Conservation (phyloP, 495 filamentous ascomycete genomes). For the Beverwykella pulmonaria region DNA sequence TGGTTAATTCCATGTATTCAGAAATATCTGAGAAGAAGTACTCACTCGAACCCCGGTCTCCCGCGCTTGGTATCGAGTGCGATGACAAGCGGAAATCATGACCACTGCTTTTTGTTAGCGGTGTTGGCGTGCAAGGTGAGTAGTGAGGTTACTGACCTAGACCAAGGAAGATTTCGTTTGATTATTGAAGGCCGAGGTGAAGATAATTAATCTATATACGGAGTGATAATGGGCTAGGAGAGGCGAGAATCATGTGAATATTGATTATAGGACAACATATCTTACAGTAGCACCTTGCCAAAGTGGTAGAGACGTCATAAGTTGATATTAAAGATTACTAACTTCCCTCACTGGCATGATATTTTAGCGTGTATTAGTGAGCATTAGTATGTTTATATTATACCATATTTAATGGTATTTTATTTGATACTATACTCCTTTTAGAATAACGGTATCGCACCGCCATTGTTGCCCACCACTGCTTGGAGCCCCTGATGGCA, state of each 20-base stretch:
- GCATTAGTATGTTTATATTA: too few relatives aligned
- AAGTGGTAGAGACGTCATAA: not conserved
- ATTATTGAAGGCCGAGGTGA: not conserved
- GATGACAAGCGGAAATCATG: slow-evolving; percentile 60
- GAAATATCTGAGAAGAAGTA: not conserved
- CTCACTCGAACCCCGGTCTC: slow-evolving; percentile 54
- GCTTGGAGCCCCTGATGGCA: too few relatives aligned
- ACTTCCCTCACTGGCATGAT: too few relatives aligned
- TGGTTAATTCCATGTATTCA: not conserved
- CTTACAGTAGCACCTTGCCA: not conserved
- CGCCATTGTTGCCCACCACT: too few relatives aligned
- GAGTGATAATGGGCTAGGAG: too few relatives aligned
- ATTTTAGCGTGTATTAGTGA: too few relatives aligned
- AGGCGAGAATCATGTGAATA: not conserved
- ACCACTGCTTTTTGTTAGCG: slow-evolving; percentile 48
- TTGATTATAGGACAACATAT: not conserved
- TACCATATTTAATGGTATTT: too few relatives aligned
- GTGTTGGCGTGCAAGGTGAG: not conserved
- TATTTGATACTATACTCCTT: too few relatives aligned
- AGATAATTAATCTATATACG: not conserved
- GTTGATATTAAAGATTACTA: not conserved
- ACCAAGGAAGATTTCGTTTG: slow-evolving; percentile 23
- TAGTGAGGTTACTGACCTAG: not conserved
- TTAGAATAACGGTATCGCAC: too few relatives aligned
- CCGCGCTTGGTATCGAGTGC: slow-evolving; percentile 40